phyloP scores from a whole-genome alignment of 208 protist genomes.

The Angomonas ambiguus region DNA sequence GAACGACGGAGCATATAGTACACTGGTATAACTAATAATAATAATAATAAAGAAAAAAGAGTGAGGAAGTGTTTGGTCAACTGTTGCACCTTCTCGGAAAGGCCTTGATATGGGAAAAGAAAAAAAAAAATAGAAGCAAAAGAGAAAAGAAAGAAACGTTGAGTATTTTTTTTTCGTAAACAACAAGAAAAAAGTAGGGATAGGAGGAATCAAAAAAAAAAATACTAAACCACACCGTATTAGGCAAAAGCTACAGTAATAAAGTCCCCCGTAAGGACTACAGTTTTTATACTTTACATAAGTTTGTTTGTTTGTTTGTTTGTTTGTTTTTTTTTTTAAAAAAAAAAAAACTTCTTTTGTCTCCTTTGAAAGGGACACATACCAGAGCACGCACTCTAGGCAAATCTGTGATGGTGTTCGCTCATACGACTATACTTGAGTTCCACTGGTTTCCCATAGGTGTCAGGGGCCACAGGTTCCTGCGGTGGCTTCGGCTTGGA shows the following conservation, averaged over 20 bases:
- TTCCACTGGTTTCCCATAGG: constrained; percentile 47
- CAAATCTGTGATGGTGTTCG: constrained; percentile 65
- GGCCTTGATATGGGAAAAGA: too few relatives aligned
- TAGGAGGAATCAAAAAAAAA: too few relatives aligned
- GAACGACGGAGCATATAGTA: constrained; percentile 7
- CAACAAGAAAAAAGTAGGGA: too few relatives aligned
- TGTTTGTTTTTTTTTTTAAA: constrained; percentile 9
- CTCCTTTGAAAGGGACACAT: not conserved
- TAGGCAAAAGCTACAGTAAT: too few relatives aligned
- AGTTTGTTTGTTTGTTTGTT: too few relatives aligned
- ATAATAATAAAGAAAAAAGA: constrained; percentile 9
- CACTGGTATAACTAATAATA: constrained; percentile 9
- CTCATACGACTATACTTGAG: constrained; percentile 61
- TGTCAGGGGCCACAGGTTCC: constrained; percentile 39
- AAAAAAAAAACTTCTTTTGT: not conserved
- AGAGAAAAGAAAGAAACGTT: not conserved
- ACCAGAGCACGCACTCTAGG: constrained; percentile 31
- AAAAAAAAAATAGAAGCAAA: not conserved
- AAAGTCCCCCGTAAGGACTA: too few relatives aligned
- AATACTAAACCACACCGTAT: too few relatives aligned
- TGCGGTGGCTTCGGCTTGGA: constrained; percentile 38
- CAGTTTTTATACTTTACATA: too few relatives aligned
- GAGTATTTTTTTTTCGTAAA: too few relatives aligned
- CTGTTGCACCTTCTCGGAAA: too few relatives aligned
- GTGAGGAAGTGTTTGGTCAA: constrained; percentile 4